Evolutionary conservation across 345 rosid genomes (phyloP).

Genomic region (Sisymbrium irio): DNA sequence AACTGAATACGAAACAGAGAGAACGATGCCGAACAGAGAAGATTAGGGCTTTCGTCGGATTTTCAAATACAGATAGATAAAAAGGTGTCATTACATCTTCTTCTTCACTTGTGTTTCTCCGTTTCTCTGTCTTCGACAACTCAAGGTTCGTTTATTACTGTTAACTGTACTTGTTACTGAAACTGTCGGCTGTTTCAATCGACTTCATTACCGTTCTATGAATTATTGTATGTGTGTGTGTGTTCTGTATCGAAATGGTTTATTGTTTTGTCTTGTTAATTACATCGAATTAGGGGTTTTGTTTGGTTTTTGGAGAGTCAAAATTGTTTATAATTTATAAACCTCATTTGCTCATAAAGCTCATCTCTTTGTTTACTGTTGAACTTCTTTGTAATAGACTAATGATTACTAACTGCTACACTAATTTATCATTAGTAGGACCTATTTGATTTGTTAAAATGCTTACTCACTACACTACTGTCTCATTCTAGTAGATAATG

Average conservation of each 20-base stretch:
- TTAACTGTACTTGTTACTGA: constrained; percentile 6
- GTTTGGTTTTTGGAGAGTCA: background rate
- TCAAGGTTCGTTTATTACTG: constrained; percentile 18
- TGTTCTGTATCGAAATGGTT: constrained; percentile 6
- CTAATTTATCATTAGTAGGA: background rate
- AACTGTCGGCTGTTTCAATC: background rate
- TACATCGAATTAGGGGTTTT: constrained; percentile 12
- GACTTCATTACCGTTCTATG: background rate
- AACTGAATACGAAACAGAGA: constrained; percentile 16
- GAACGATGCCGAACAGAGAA: constrained; percentile 21
- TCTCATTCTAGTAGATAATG: background rate
- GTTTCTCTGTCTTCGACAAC: background rate
- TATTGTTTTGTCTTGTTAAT: background rate
- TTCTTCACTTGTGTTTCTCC: background rate
- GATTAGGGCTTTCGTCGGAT: constrained; percentile 28
- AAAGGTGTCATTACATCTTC: background rate
- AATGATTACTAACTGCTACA: background rate
- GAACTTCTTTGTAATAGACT: background rate
- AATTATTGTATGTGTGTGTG: background rate
- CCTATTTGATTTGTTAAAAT: background rate
- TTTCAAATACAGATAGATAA: background rate
- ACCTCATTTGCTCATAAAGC: background rate
- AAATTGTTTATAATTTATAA: background rate
- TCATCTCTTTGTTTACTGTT: background rate
- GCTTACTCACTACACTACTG: background rate